Percentiles rank a stretch among this genome's conserved stretches.
Evolutionary conservation across 257 asterid genomes (phyloP).

Genomic region (Galeopsis tetrahit): DNA sequence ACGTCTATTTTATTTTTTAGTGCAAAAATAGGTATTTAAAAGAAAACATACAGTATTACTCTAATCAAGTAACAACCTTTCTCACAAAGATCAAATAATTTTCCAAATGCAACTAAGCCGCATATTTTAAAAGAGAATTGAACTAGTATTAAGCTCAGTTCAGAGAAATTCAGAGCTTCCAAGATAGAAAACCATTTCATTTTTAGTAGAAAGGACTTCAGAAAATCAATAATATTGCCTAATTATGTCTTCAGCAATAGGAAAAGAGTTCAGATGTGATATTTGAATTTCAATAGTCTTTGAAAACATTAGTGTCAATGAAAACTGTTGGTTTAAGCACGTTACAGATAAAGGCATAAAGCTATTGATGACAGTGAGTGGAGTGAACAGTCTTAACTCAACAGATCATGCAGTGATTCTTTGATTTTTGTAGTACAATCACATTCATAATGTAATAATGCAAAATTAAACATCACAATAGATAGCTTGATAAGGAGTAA

Average conservation of each 20-base stretch:
- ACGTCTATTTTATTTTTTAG: background rate
- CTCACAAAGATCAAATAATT: background rate
- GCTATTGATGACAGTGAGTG: slow-evolving; percentile 3
- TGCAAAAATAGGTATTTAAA: background rate
- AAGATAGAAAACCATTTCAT: slow-evolving; percentile 1
- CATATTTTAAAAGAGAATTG: background rate
- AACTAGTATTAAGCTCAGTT: background rate
- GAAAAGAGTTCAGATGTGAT: slow-evolving; percentile 2
- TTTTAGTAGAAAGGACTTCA: background rate
- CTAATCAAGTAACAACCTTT: slow-evolving; percentile 1
- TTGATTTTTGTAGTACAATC: background rate
- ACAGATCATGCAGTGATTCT: background rate
- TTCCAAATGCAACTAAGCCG: background rate
- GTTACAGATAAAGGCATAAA: background rate
- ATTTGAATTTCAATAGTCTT: slow-evolving; percentile 5
- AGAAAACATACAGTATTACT: slow-evolving; percentile 15
- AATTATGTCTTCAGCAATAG: background rate
- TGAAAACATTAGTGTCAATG: background rate
- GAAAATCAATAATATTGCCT: background rate
- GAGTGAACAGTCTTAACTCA: background rate
- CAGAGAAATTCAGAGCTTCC: background rate
- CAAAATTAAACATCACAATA: background rate
- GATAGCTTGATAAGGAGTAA: background rate
- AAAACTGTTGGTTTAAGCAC: background rate
- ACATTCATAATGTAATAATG: slow-evolving; percentile 6